Conservation (phyloP, 495 filamentous ascomycete genomes). For the Aspergillus conjunctus region DNA sequence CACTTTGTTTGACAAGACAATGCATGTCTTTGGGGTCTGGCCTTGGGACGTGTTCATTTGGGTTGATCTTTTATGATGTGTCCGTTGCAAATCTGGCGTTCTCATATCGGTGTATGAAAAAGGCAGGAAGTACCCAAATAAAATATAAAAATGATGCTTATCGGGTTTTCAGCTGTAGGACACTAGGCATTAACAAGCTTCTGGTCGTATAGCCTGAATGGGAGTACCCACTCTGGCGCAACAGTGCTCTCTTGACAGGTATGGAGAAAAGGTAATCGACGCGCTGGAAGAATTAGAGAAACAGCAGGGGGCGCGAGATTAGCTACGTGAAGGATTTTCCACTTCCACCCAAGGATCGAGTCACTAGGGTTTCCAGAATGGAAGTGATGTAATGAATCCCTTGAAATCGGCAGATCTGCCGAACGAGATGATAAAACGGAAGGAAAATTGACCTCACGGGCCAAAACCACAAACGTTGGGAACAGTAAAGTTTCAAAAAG, state of each 20-base stretch:
- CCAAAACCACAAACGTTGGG: too few species aligned
- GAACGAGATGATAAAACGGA: too few species aligned
- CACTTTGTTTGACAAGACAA: constrained; percentile 45
- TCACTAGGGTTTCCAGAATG: too few species aligned
- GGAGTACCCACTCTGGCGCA: neutral
- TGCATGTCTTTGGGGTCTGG: constrained; percentile 51
- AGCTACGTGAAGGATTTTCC: too few species aligned
- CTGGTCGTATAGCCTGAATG: neutral
- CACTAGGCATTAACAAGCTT: neutral
- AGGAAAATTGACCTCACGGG: too few species aligned
- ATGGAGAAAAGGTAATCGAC: too few species aligned
- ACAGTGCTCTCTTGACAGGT: too few species aligned
- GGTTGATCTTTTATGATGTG: constrained; percentile 42
- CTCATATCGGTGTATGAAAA: constrained; percentile 49
- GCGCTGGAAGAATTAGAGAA: too few species aligned
- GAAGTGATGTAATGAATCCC: too few species aligned
- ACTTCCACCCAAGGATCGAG: too few species aligned
- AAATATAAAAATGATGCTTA: constrained; percentile 30
- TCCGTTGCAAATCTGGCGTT: constrained; percentile 51
- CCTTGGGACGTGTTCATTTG: constrained; percentile 40
- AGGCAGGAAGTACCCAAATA: constrained; percentile 43
- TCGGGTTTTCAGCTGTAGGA: constrained; percentile 5
- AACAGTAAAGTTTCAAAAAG: neutral
- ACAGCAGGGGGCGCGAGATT: too few species aligned
- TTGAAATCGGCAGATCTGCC: too few species aligned